These are phyloP conservation scores for Clarireedia hainanense DNA, from an alignment of 2,329 filamentous ascomycete genomes.

Conservation along the genomic window DNA sequence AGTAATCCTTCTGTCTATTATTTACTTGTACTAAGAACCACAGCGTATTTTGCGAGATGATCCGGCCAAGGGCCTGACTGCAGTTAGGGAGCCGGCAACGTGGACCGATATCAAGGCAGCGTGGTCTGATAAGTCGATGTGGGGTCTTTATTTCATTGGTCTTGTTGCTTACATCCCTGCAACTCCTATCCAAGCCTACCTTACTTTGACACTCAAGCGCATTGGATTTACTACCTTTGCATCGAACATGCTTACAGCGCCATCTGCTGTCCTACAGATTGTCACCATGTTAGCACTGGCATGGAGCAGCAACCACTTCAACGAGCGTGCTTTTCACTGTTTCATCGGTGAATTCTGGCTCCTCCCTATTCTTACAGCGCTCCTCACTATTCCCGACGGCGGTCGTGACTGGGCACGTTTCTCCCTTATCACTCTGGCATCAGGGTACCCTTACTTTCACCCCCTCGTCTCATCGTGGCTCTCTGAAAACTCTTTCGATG, in stretches of 20 bases:
- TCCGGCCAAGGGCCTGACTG: conserved; percentile 40
- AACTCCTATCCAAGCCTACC: conserved; percentile 15
- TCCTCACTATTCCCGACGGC: conserved; percentile 1
- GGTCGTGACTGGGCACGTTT: conserved; percentile 18
- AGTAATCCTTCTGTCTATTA: not conserved
- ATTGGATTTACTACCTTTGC: conserved; percentile 32
- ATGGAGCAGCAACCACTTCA: conserved; percentile 36
- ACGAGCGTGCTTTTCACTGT: conserved; percentile 28
- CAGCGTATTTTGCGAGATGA: conserved; percentile 47
- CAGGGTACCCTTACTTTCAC: conserved; percentile 25
- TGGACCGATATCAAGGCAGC: conserved; percentile 38
- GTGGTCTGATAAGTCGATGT: conserved; percentile 45
- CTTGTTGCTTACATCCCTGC: conserved; percentile 24
- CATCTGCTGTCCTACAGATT: conserved; percentile 34
- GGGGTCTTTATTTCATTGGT: conserved; percentile 39
- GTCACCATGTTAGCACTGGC: conserved; percentile 37
- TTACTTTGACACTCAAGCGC: conserved; percentile 20
- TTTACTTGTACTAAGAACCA: not conserved
- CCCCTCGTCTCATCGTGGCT: conserved; percentile 41
- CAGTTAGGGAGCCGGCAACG: conserved; percentile 42
- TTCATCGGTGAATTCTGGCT: conserved; percentile 33
- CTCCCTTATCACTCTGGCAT: conserved; percentile 15
- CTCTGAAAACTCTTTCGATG: conserved; percentile 50
- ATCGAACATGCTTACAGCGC: conserved; percentile 39
- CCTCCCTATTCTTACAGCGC: conserved; percentile 29